Base-by-base conservation (phyloP, 352 stramenopile genomes). In the Phytophthora constricta region DNA sequence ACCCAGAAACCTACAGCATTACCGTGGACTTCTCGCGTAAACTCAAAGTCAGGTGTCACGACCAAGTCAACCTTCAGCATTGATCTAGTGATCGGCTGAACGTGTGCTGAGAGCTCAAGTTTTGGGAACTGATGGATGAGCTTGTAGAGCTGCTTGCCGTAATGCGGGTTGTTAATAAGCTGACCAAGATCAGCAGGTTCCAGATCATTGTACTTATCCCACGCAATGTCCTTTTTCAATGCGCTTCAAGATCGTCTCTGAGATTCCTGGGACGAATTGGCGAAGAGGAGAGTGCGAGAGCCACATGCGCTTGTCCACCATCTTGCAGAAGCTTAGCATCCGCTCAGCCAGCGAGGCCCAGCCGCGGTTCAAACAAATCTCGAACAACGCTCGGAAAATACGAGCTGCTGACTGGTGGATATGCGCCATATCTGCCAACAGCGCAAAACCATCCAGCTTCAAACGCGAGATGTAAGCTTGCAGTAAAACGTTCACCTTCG, bases 251-350 rank as follows among this genome's bases (percentile, higher is more conserved):
- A 99, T 98, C 19, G 95, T 93, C 62, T 99, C 97, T 1, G 97
- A 97, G 3, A 99, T 91, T 8, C 58, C 69, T 17, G 87, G 76
- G 0, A 84, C 86, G 62, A 99, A 99, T 72, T 99, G 98, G 26
- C 98, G 90, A 48, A 99, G 83, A 37, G 97, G 97, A 5, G 94
- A 98, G 68, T 99, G 98, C 31, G 93, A 98, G 19, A 95, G 81
- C 98, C 98, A 99, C 77, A 99, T 97, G 27, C 97, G 91, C 70
- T 98, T 94, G 56, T 99, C 92, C n/a, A 99, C 96, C 97, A 99
- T 99, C 64, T 99, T 99, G 65, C 97, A 98, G 48, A 99, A 97
- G 52, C 87, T 96, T 25, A 99, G 82, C 63, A 97, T 97, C 27
- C 97, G 89, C 65, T 99, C 97, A 0, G 97, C 89, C 9, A 99